A percentile compares a stretch with the other conserved stretches of the same genome.
Evolutionary conservation across 768 basidiomycete species (phyloP).

Genomic region (Krasilnikovozyma curviuscula): DNA sequence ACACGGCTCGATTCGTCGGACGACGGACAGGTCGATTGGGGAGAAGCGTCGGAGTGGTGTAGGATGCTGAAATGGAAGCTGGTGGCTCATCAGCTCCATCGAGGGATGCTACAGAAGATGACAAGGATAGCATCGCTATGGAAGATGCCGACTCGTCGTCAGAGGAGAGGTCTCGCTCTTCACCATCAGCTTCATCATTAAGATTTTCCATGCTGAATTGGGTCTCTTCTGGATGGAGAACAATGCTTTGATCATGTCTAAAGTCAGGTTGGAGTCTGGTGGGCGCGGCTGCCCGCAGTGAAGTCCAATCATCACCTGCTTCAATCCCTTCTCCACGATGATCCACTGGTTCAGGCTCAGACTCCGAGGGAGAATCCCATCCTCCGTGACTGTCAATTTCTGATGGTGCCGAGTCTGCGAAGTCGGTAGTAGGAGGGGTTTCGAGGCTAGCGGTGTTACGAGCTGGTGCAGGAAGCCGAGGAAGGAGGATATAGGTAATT

Average conservation of each 20-base stretch:
- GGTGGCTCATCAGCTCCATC: no score
- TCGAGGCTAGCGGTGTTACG: background rate
- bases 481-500: slow-evolving; percentile 10
- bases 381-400: slow-evolving; percentile 7
- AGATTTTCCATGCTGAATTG: background rate
- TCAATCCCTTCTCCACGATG: background rate
- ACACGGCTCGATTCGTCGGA: no score
- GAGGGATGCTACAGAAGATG: slow-evolving; percentile 1
- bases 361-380: slow-evolving; percentile 4
- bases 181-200: slow-evolving; percentile 1
- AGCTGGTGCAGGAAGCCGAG: background rate
- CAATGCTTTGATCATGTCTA: background rate
- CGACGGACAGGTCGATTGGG: no score
- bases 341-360: background rate
- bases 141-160: slow-evolving; percentile 10
- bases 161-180: no score
- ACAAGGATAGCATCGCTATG: background rate
- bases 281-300: background rate
- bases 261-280: background rate
- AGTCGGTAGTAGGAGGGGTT: slow-evolving; percentile 11
- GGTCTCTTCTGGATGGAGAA: background rate
- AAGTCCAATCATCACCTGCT: background rate
- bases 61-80: no score
- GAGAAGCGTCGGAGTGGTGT: no score
- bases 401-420: background rate